Percentiles rank a stretch among this genome's conserved stretches.
Evolutionary conservation across 139 green algal genomes (phyloP).

Genomic region (Raphidocelis subcapitata): DNA sequence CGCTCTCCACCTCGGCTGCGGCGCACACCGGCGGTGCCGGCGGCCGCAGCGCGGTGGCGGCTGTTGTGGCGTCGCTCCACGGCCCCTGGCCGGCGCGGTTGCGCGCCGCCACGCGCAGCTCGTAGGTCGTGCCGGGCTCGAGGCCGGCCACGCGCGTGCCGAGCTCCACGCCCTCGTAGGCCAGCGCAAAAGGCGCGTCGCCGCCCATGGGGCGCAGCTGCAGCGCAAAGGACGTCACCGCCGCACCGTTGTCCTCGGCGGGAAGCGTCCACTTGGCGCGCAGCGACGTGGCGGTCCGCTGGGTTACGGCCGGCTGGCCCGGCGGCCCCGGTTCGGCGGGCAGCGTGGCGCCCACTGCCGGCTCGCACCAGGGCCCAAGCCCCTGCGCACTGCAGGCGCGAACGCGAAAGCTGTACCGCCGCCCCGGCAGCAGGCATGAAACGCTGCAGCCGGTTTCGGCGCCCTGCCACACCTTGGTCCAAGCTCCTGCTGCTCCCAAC

Average conservation of each 20-base stretch:
- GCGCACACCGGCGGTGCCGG: conserved; percentile 22
- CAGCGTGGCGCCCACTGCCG: conserved; percentile 24
- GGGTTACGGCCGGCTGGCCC: conserved; percentile 1
- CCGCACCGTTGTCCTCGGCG: conserved; percentile 45
- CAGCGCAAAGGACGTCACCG: conserved; percentile 45
- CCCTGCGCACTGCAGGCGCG: conserved; percentile 53
- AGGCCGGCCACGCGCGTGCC: conserved; percentile 31
- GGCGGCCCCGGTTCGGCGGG: conserved; percentile 50
- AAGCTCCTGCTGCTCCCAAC: not conserved
- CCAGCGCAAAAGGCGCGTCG: not conserved
- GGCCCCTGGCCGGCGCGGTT: conserved; percentile 47
- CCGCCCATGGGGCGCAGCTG: conserved; percentile 7
- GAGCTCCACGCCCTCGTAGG: conserved; percentile 32
- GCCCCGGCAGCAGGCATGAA: conserved; percentile 32
- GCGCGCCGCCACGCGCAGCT: conserved; percentile 40
- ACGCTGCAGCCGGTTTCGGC: conserved; percentile 9
- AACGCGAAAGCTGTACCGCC: conserved; percentile 43
- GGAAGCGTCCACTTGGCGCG: conserved; percentile 47
- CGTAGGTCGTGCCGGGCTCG: conserved; percentile 38
- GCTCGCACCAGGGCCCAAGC: conserved; percentile 32
- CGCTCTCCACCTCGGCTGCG: conserved; percentile 25
- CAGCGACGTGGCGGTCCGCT: conserved; percentile 30
- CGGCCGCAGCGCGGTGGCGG: conserved; percentile 32
- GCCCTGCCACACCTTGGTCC: conserved; percentile 26
- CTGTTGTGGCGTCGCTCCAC: conserved; percentile 18